Percentiles rank a stretch among this genome's conserved stretches.
Evolutionary conservation across 2,329 filamentous ascomycete genomes (phyloP).

Genomic region (Penicillium sp.): DNA sequence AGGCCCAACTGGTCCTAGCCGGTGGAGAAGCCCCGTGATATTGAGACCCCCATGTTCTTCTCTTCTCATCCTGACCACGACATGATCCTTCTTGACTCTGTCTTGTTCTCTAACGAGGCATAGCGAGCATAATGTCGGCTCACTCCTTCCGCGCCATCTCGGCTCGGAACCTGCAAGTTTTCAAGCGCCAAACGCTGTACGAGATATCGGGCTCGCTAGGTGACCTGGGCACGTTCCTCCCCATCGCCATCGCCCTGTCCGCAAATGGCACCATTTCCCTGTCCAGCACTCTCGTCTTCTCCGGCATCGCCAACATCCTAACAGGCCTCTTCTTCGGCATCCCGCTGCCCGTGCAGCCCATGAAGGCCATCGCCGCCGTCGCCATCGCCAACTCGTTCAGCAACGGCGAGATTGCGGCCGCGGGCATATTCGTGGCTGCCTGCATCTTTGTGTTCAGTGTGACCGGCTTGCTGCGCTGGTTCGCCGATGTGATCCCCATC

Average conservation of each 20-base stretch:
- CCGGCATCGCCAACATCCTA: slow-evolving; percentile 78
- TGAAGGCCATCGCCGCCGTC: slow-evolving; percentile 86
- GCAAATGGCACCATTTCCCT: slow-evolving; percentile 75
- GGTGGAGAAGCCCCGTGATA: background rate
- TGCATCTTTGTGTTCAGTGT: slow-evolving; percentile 72
- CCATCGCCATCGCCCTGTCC: slow-evolving; percentile 81
- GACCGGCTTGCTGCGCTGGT: slow-evolving; percentile 73
- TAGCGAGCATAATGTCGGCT: background rate
- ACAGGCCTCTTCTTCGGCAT: slow-evolving; percentile 83
- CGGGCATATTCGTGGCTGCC: slow-evolving; percentile 72
- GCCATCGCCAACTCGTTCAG: slow-evolving; percentile 69
- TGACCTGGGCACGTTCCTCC: slow-evolving; percentile 84
- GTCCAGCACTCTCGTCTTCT: slow-evolving; percentile 80
- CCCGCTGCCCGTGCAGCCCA: slow-evolving; percentile 84
- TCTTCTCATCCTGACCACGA: no score
- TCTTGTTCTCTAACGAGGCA: background rate
- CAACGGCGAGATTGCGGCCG: slow-evolving; percentile 69
- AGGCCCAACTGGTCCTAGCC: background rate
- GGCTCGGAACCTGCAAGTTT: slow-evolving; percentile 53
- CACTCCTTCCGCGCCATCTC: slow-evolving; percentile 26
- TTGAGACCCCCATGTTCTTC: no score
- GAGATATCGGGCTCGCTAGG: slow-evolving; percentile 88
- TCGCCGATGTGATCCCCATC: slow-evolving; percentile 70
- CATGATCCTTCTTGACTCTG: background rate
- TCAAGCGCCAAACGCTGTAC: slow-evolving; percentile 55